Evolutionary conservation across 345 rosid species (phyloP), one percentile per base, ranked within the genome.

Genomic region (Clausena lansium): DNA sequence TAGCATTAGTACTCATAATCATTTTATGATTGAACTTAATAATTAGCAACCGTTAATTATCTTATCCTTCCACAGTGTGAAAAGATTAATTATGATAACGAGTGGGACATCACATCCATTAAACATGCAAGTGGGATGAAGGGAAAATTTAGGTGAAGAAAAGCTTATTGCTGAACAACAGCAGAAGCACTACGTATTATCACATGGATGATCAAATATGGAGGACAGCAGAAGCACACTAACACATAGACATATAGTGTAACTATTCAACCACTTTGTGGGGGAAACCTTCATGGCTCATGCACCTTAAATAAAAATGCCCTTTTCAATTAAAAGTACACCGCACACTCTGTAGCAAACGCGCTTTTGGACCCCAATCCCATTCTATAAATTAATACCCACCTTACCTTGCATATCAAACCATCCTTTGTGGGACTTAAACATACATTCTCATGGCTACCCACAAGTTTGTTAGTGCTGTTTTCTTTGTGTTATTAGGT

Each of bases 321-420:
- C 30, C 65, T 79, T 79, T 75, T 50, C 68, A 78, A 79, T 82
- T 35, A 39, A 72, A 72, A 27, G 13, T 52, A 17, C 24, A 10
- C 33, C 50, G 45, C 69, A 35, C 24, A 15, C 13, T 6, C 70
- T 63, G 70, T 70, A 41, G 59, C 65, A 35, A 45, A 79, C 24
- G 36, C 79, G 54, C 55, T 9, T 73, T 78, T 4, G 60, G 67
- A 57, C 80, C 77, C 76, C 82, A 38, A 13, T 5, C 38, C 66
- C n/a, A 17, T 75, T 80, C 71, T 88, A 85, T 86, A 85, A 70
- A 85, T n/a, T n/a, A n/a, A n/a, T 82, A 84, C 77, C 80, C 61
- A 25, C 39, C 24, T 62, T 61, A 47, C 1, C 67, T 50, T 67
- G 68, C 79, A 64, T 28, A 76, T 14, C 6, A 41, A 76, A 7